A percentile compares a stretch with the other conserved stretches of the same genome.
Evolutionary conservation across 2,329 filamentous ascomycete species (phyloP).

Genomic region (Mycosphaerella sp.): DNA sequence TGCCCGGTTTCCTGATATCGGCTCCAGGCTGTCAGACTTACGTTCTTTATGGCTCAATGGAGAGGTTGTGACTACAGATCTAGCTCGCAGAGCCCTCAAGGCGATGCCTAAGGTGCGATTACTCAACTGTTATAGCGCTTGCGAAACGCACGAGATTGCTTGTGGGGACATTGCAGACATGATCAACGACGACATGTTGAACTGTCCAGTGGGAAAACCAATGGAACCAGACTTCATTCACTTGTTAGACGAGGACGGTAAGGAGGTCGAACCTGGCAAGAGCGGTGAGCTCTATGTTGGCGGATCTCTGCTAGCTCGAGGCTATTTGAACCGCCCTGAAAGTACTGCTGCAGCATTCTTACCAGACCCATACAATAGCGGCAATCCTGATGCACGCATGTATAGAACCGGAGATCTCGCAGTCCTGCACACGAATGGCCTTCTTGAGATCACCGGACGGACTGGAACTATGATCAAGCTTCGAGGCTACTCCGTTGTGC

Average conservation of each 20-base stretch:
- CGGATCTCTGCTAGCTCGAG: constrained; percentile 65
- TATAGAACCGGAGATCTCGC: constrained; percentile 70
- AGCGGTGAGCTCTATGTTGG: constrained; percentile 71
- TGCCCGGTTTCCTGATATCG: constrained; percentile 61
- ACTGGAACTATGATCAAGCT: constrained; percentile 77
- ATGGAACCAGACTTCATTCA: constrained; percentile 64
- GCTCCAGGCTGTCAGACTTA: constrained; percentile 57
- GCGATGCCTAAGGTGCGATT: constrained; percentile 63
- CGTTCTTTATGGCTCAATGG: constrained; percentile 74
- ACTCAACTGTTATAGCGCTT: constrained; percentile 76
- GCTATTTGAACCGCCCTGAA: constrained; percentile 74
- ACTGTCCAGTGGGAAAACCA: constrained; percentile 68
- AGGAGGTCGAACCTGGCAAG: constrained; percentile 56
- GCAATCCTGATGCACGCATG: constrained; percentile 57
- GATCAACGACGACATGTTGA: constrained; percentile 53
- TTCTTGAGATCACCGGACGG: constrained; percentile 68
- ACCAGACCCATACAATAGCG: constrained; percentile 55
- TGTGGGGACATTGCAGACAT: constrained; percentile 69
- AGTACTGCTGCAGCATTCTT: constrained; percentile 68
- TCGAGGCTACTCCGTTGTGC: constrained; percentile 70
- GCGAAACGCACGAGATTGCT: constrained; percentile 74
- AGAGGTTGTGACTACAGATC: constrained; percentile 73
- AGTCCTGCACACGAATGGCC: constrained; percentile 58
- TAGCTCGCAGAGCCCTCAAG: constrained; percentile 61
- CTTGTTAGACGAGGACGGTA: constrained; percentile 63